phyloP scores from a whole-genome alignment of 2,329 filamentous ascomycete genomes.

The Arthroderma sp. region DNA sequence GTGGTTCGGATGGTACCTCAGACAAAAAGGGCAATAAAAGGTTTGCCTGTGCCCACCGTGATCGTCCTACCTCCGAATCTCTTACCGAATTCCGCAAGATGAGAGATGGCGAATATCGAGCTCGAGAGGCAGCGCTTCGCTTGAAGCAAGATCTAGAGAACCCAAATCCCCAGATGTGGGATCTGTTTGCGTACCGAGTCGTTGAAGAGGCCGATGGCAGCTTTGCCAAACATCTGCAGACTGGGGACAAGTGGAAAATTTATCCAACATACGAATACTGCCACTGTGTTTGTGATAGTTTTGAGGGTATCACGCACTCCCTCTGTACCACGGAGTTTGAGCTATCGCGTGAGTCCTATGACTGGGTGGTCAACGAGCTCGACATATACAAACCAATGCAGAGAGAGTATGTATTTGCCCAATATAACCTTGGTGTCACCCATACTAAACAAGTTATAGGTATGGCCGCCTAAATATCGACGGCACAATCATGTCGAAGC shows the following conservation, averaged over 20 bases:
- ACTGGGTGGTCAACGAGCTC: constrained; percentile 73
- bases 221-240: constrained; percentile 54
- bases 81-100: constrained; percentile 76
- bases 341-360: constrained; percentile 72
- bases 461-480: constrained; percentile 59
- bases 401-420: constrained; percentile 53
- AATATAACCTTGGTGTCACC: too few species aligned
- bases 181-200: constrained; percentile 81
- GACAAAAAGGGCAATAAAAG: constrained; percentile 42
- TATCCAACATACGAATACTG: constrained; percentile 63
- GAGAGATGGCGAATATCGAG: constrained; percentile 81
- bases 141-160: constrained; percentile 76
- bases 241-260: constrained; percentile 74
- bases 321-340: constrained; percentile 91
- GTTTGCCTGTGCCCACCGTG: constrained; percentile 72
- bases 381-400: constrained; percentile 89
- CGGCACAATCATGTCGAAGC: constrained; percentile 71
- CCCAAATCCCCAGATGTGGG: constrained; percentile 93
- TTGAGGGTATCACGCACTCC: constrained; percentile 83
- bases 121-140: constrained; percentile 68
- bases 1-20: constrained; percentile 40
- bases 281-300: constrained; percentile 71
- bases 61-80: constrained; percentile 62
- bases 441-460: constrained; percentile 11
- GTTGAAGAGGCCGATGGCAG: constrained; percentile 44